These are phyloP conservation scores for Xylaria hypoxylon DNA, from an alignment of 2,329 filamentous ascomycete genomes.

Conservation along the genomic window DNA sequence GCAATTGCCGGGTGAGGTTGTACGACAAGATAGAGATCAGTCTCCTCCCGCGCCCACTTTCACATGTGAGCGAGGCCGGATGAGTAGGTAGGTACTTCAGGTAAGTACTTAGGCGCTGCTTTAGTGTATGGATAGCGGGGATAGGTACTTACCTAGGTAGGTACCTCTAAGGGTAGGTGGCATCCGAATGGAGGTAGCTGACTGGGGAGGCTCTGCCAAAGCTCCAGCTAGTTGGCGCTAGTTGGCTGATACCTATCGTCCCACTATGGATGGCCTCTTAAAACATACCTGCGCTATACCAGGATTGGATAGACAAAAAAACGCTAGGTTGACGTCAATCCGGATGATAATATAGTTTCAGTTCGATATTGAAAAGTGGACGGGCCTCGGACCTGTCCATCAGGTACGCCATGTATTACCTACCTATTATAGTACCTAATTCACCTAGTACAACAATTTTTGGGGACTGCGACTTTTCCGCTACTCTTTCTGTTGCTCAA, in stretches of 20 bases:
- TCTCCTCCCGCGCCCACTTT: constrained; percentile 37
- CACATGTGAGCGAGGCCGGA: constrained; percentile 39
- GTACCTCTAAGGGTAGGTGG: too few relatives aligned
- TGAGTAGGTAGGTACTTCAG: not conserved
- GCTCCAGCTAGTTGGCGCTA: not conserved
- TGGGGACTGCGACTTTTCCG: too few relatives aligned
- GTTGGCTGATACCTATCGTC: not conserved
- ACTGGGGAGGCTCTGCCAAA: constrained; percentile 8
- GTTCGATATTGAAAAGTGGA: constrained; percentile 11
- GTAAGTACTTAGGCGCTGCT: too few relatives aligned
- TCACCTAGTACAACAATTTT: too few relatives aligned
- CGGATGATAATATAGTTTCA: constrained; percentile 18
- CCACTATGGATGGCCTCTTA: not conserved
- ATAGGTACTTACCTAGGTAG: too few relatives aligned
- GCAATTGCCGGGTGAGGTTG: constrained; percentile 20
- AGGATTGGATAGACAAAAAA: constrained; percentile 3
- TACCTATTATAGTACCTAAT: not conserved
- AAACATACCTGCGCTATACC: constrained; percentile 8
- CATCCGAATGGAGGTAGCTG: constrained; percentile 2
- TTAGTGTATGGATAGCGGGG: too few relatives aligned
- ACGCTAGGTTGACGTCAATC: constrained; percentile 30
- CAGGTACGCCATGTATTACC: constrained; percentile 23
- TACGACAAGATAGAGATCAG: constrained; percentile 19
- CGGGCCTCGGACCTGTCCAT: constrained; percentile 21
- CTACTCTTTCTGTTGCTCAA: not conserved